Base-by-base conservation (phyloP, 2,329 filamentous ascomycete genomes). In the Cryphonectria naterciae region DNA sequence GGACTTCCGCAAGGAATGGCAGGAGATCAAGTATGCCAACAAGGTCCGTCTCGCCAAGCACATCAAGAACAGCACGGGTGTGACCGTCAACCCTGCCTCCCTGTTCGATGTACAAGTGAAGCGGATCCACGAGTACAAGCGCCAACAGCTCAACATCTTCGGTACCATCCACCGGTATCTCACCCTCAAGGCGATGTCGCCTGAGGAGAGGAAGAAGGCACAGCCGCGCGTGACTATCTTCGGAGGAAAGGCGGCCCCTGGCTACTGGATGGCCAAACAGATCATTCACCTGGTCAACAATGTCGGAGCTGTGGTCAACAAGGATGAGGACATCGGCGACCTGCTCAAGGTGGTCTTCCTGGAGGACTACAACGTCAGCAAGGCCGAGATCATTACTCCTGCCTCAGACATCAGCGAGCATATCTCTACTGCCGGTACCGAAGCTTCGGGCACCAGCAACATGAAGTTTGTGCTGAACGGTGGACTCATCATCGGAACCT, bases 201-300 rank as follows among this genome's bases (percentile, higher is more conserved):
- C 93, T 0, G 93, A 94, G 77, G 92, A 97, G 79, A 89, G 91
- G 75, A 95, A 97, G 87, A 96, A 96, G 83, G 87, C 93, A 72
- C 88, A 91, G 61, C 94, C 95, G 22, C 92, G 95, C 67, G 96
- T 98, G 13, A 96, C 93, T 70, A 97, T 99, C 81, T 98, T 99
- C 79, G 96, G 96, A 79, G 96, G 96, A 77, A 99, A 99, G 84
- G 96, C 96, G 37, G 96, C 96, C 1, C 96, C 96, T 0, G 96
- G 96, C 22, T 99, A 99, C 86, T 99, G 96, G 96, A 99, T 98
- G 96, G 96, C 96, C 52, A 99, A 99, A 88, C 97, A 96, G 56
- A 94, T 98, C 75, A 99, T 99, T 77, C 95, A 98, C 79, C 88
- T 99, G 70, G 91, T 99, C 85, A 98, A 98, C 84, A 92, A 91